Conservation (phyloP, 2,329 filamentous ascomycete genomes). For the Dactylellina parvicollis region DNA sequence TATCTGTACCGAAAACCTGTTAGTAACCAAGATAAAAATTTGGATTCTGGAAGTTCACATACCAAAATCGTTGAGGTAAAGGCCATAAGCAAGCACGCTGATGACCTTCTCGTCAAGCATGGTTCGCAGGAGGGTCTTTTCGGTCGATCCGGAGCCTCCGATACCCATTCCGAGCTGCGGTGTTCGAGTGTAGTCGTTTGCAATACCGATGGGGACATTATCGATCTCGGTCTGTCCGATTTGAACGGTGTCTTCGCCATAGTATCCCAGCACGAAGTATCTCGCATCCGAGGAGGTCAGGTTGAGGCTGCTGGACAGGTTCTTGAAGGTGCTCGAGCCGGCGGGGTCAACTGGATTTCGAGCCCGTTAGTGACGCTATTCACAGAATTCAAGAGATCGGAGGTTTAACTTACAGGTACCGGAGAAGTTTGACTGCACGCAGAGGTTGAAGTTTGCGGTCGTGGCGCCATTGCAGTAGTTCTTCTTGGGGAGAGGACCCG, state of each 20-base stretch:
- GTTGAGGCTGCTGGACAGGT: slow-evolving; percentile 26
- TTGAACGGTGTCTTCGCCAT: slow-evolving; percentile 47
- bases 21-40: neutral
- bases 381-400: neutral
- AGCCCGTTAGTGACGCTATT: neutral
- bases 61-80: slow-evolving; percentile 52
- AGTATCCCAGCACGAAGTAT: slow-evolving; percentile 49
- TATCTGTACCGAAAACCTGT: slow-evolving; percentile 20
- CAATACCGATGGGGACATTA: slow-evolving; percentile 52
- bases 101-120: slow-evolving; percentile 46
- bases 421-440: slow-evolving; percentile 45
- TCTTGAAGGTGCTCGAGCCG: slow-evolving; percentile 41
- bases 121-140: slow-evolving; percentile 38
- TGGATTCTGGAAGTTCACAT: neutral
- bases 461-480: slow-evolving; percentile 45
- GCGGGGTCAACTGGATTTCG: slow-evolving; percentile 11
- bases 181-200: slow-evolving; percentile 36
- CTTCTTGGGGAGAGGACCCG: slow-evolving; percentile 28
- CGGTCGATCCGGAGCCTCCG: slow-evolving; percentile 37
- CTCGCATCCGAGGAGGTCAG: slow-evolving; percentile 39
- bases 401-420: slow-evolving; percentile 38
- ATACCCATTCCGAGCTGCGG: slow-evolving; percentile 47
- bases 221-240: slow-evolving; percentile 51
- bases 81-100: slow-evolving; percentile 43
- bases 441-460: slow-evolving; percentile 16